Percentiles rank a stretch among this genome's conserved stretches.
Conservation (phyloP, 2,329 filamentous ascomycete species). For the Sarocladium brachiariae region DNA sequence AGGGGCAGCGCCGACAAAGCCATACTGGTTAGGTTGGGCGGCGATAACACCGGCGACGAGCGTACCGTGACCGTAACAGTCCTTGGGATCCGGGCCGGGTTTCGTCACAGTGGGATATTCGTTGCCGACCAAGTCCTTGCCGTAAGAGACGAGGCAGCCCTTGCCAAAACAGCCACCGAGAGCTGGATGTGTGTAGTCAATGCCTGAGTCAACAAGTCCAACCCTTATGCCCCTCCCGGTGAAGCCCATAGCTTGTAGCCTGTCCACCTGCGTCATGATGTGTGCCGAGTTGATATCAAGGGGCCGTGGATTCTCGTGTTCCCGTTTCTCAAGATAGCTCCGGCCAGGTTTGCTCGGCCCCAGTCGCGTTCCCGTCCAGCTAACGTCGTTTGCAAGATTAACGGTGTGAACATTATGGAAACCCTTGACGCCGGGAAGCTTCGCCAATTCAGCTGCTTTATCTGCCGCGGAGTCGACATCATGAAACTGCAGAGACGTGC, state of each 20-base stretch:
- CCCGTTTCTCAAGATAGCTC: too few species aligned
- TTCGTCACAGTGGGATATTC: slow-evolving; percentile 13
- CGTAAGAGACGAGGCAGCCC: slow-evolving; percentile 31
- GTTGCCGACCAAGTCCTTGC: slow-evolving; percentile 21
- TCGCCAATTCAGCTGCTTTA: too few species aligned
- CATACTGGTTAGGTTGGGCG: slow-evolving; percentile 22
- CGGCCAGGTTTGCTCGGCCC: too few species aligned
- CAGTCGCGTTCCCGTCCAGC: too few species aligned
- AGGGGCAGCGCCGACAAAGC: slow-evolving; percentile 46
- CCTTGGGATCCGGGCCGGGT: slow-evolving; percentile 17
- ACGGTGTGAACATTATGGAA: too few species aligned
- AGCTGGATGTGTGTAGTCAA: slow-evolving; percentile 53
- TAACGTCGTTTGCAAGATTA: too few species aligned
- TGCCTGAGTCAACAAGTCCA: slow-evolving; percentile 38
- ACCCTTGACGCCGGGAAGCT: too few species aligned
- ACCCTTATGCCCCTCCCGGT: slow-evolving; percentile 39
- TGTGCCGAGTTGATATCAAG: background rate
- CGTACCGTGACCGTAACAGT: slow-evolving; percentile 17
- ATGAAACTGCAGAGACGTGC: too few species aligned
- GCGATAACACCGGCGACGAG: slow-evolving; percentile 15
- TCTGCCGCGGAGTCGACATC: too few species aligned
- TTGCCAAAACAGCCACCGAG: slow-evolving; percentile 51
- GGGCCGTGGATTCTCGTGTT: too few species aligned
- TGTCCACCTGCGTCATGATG: slow-evolving; percentile 40
- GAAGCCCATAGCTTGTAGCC: slow-evolving; percentile 34